These are phyloP conservation scores for Neospermospora avenae DNA, from an alignment of 2,329 filamentous ascomycete genomes.

Conservation along the genomic window DNA sequence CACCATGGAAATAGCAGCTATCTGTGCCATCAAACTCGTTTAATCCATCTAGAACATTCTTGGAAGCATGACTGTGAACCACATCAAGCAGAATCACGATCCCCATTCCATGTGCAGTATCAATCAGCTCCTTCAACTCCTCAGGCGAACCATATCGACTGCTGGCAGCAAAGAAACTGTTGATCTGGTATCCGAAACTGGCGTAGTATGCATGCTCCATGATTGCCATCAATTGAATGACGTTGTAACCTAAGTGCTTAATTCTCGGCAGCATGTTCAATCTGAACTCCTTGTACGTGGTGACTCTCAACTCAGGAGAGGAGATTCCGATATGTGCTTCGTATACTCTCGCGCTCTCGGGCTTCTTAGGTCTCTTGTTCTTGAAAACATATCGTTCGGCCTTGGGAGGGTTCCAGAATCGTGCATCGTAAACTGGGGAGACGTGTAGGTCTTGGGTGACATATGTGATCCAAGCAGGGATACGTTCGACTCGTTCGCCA, in stretches of 20 bases:
- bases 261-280: constrained; percentile 88
- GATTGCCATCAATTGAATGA: constrained; percentile 96
- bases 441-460: constrained; percentile 90
- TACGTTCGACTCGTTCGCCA: constrained; percentile 78
- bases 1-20: constrained; percentile 92
- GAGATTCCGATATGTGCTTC: constrained; percentile 99
- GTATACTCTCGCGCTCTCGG: constrained; percentile 84
- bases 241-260: constrained; percentile 87
- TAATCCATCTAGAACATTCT: constrained; percentile 91
- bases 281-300: constrained; percentile 97
- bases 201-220: constrained; percentile 99
- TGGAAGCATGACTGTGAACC: constrained; percentile 96
- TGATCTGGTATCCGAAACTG: constrained; percentile 97
- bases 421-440: constrained; percentile 89
- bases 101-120: constrained; percentile 88
- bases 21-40: constrained; percentile 96
- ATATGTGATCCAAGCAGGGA: constrained; percentile 96
- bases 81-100: constrained; percentile 91
- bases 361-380: constrained; percentile 77
- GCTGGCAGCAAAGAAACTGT: constrained; percentile 97
- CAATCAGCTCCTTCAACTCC: constrained; percentile 93
- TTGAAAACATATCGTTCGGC: constrained; percentile 80
- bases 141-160: constrained; percentile 93
- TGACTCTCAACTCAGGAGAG: constrained; percentile 80
- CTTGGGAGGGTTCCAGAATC: constrained; percentile 92